A percentile compares a stretch with the other conserved stretches of the same genome.
Conservation (phyloP, 768 basidiomycete species). For the Lactifluus echinatus region DNA sequence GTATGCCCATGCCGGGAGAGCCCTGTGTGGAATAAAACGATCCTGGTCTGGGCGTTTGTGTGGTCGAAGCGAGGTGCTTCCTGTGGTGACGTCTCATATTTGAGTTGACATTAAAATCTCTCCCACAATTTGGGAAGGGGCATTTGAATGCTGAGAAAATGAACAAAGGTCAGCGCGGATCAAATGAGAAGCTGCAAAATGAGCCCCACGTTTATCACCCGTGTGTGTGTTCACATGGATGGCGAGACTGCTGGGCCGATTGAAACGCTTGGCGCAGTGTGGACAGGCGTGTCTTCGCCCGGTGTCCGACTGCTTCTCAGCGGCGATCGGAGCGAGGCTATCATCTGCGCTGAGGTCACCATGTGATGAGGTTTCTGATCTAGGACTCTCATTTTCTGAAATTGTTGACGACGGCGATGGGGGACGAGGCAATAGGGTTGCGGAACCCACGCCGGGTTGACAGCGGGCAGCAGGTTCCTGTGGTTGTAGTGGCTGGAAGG, state of each 20-base stretch:
- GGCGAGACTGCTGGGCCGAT: constrained; percentile 56
- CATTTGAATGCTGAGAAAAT: constrained; percentile 55
- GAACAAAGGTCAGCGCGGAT: constrained; percentile 11
- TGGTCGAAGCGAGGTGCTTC: constrained; percentile 38
- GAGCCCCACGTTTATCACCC: constrained; percentile 53
- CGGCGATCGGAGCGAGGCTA: not conserved
- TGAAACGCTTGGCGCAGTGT: constrained; percentile 56
- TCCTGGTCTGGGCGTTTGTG: constrained; percentile 11
- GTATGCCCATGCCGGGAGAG: constrained; percentile 10
- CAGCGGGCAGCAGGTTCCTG: constrained; percentile 10
- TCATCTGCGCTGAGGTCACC: constrained; percentile 13
- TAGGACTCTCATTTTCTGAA: constrained; percentile 16
- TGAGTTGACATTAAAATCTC: constrained; percentile 76
- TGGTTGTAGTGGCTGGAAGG: constrained; percentile 1
- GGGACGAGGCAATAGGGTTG: constrained; percentile 1
- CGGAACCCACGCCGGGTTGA: constrained; percentile 5
- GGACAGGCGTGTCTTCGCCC: constrained; percentile 29
- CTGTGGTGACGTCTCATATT: constrained; percentile 79
- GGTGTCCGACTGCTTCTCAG: constrained; percentile 17
- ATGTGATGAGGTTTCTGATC: constrained; percentile 9
- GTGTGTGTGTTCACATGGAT: constrained; percentile 65
- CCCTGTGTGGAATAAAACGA: constrained; percentile 11
- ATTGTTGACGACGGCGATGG: constrained; percentile 17
- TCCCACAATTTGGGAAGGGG: constrained; percentile 63
- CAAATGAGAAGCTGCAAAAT: not conserved